Evolutionary conservation across 345 rosid genomes (phyloP).

Genomic region (Aquilaria malaccensis): DNA sequence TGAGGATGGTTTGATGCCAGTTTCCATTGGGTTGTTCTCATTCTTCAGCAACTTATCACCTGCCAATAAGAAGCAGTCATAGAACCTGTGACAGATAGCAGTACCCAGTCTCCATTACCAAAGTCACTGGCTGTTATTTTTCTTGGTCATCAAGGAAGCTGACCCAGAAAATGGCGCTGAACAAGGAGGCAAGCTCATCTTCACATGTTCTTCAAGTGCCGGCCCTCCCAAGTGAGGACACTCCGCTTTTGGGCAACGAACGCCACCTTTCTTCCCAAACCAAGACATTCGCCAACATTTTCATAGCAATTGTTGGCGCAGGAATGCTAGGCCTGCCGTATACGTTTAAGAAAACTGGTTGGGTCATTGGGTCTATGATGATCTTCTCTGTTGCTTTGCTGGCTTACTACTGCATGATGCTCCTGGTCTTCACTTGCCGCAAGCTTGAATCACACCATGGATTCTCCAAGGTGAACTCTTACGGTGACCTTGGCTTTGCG

Average conservation of each 20-base stretch:
- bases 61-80: too few species aligned
- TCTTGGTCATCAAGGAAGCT: background rate
- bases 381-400: conserved; percentile 51
- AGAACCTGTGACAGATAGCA: too few species aligned
- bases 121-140: background rate
- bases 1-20: too few species aligned
- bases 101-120: too few species aligned
- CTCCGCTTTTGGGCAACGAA: conserved; percentile 25
- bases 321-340: conserved; percentile 77
- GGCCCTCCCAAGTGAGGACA: conserved; percentile 30
- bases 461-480: conserved; percentile 51
- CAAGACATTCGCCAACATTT: conserved; percentile 65
- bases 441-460: conserved; percentile 46
- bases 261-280: conserved; percentile 41
- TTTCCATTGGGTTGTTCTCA: too few species aligned
- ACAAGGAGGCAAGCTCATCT: conserved; percentile 33
- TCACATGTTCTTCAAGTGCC: conserved; percentile 20
- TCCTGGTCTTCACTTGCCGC: conserved; percentile 55
- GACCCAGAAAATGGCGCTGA: conserved; percentile 13
- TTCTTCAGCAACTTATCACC: too few species aligned
- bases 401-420: conserved; percentile 68
- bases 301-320: conserved; percentile 70
- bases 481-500: conserved; percentile 54
- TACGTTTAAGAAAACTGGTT: conserved; percentile 67
- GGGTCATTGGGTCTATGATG: conserved; percentile 55